phyloP scores from a whole-genome alignment of 2,329 filamentous ascomycete genomes.

The Dothideomycetidae sp. region DNA sequence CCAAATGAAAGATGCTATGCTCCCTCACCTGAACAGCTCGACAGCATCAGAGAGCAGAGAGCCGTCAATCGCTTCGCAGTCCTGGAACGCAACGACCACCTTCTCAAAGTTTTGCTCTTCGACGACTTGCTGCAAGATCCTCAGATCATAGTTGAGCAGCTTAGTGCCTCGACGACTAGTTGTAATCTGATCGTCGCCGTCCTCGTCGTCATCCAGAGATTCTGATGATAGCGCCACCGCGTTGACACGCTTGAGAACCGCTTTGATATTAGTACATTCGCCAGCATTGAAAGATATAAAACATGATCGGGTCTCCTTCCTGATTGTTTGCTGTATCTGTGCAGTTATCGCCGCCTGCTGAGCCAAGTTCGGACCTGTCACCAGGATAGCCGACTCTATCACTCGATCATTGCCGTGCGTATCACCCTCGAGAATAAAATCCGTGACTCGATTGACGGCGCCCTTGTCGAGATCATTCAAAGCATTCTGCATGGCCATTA shows the following conservation, averaged over 20 bases:
- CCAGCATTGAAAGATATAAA: conserved; percentile 55
- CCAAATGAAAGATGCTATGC: not conserved
- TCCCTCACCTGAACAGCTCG: conserved; percentile 48
- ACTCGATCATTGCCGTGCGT: conserved; percentile 24
- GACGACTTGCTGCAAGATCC: conserved; percentile 50
- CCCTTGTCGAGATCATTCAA: conserved; percentile 27
- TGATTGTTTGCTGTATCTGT: conserved; percentile 27
- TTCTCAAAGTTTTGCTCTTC: conserved; percentile 39
- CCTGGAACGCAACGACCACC: conserved; percentile 61
- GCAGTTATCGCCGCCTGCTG: conserved; percentile 58
- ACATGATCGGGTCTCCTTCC: conserved; percentile 33
- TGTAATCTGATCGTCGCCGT: conserved; percentile 31
- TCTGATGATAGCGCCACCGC: conserved; percentile 43
- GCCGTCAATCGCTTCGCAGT: conserved; percentile 70
- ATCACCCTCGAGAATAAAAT: conserved; percentile 19
- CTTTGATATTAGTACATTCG: conserved; percentile 61
- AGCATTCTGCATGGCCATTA: conserved; percentile 19
- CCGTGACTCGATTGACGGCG: conserved; percentile 24
- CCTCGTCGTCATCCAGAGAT: conserved; percentile 35
- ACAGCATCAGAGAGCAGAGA: conserved; percentile 58
- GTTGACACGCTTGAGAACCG: conserved; percentile 57
- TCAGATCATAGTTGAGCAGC: conserved; percentile 65
- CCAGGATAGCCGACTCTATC: conserved; percentile 56
- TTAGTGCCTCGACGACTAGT: conserved; percentile 40
- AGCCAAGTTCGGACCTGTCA: conserved; percentile 65